A percentile compares a stretch with the other conserved stretches of the same genome.
phyloP scores from a whole-genome alignment of 768 basidiomycete genomes.

The Trametes sanguinea region DNA sequence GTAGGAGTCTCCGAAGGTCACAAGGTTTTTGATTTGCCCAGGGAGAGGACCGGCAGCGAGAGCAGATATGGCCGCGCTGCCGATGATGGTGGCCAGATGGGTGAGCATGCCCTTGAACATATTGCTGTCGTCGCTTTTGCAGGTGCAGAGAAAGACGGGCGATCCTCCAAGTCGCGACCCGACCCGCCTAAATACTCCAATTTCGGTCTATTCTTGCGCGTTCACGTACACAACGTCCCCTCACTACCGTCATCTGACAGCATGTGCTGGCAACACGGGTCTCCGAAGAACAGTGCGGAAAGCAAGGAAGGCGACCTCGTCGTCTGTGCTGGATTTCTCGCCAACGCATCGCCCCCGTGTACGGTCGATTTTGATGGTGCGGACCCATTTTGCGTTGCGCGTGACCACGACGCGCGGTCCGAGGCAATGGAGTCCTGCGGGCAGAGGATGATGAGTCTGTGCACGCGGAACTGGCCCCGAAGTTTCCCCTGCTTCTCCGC shows the following conservation, averaged over 20 bases:
- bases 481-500: conserved; percentile 1
- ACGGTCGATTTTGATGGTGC: not conserved
- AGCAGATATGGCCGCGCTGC: not conserved
- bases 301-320: not conserved
- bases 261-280: not conserved
- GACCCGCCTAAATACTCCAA: not conserved
- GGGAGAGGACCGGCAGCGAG: conserved; percentile 28
- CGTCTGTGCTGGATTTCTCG: not conserved
- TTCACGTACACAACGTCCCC: not conserved
- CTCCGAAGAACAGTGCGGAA: not conserved
- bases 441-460: not conserved
- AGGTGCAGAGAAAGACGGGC: not conserved
- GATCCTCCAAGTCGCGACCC: not conserved
- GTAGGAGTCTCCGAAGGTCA: conserved; percentile 70
- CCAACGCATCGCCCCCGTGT: not conserved
- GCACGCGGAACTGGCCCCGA: conserved; percentile 3
- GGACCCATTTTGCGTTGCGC: not conserved
- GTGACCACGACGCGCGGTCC: conserved; percentile 9
- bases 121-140: not conserved
- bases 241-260: not conserved
- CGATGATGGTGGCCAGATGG: not conserved
- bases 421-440: not conserved
- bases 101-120: not conserved
- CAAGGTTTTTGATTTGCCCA: conserved; percentile 60
- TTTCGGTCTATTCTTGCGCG: conserved; percentile 2